phyloP scores from a whole-genome alignment of 2,329 filamentous ascomycete genomes.

The Nemania bipapillata region DNA sequence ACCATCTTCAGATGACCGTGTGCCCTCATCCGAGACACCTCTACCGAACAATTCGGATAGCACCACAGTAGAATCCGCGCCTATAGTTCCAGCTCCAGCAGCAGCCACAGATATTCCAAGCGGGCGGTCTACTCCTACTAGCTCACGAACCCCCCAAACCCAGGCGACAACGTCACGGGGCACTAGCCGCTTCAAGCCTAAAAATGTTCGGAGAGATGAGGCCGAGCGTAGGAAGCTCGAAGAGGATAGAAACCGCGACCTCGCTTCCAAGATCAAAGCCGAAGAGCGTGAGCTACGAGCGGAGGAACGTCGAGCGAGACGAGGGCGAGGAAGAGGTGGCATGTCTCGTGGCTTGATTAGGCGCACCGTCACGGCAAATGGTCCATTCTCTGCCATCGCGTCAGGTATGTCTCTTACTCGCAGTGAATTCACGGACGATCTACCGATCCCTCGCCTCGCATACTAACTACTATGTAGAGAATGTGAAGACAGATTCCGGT shows the following conservation, averaged over 20 bases:
- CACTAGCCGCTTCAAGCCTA: slow-evolving; percentile 59
- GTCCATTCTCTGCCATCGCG: slow-evolving; percentile 53
- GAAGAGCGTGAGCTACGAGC: slow-evolving; percentile 50
- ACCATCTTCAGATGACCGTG: slow-evolving; percentile 31
- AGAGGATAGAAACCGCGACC: slow-evolving; percentile 50
- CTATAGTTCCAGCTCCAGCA: slow-evolving; percentile 25
- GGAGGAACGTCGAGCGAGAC: slow-evolving; percentile 52
- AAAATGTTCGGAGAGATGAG: slow-evolving; percentile 62
- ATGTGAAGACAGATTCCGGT: slow-evolving; percentile 40
- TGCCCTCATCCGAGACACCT: slow-evolving; percentile 27
- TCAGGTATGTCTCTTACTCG: slow-evolving; percentile 39
- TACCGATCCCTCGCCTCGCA: background rate
- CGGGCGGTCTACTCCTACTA: slow-evolving; percentile 31
- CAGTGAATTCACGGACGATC: background rate
- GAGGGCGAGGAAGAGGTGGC: slow-evolving; percentile 53
- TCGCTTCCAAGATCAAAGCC: slow-evolving; percentile 49
- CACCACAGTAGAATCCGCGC: slow-evolving; percentile 14
- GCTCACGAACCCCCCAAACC: slow-evolving; percentile 47
- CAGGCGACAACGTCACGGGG: slow-evolving; percentile 54
- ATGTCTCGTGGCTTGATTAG: slow-evolving; percentile 47
- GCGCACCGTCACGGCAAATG: slow-evolving; percentile 50
- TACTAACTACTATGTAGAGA: slow-evolving; percentile 42
- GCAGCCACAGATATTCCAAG: slow-evolving; percentile 20
- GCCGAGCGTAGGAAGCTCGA: slow-evolving; percentile 61
- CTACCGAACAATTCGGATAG: slow-evolving; percentile 17